phyloP scores from a whole-genome alignment of 2,329 filamentous ascomycete genomes.

The Alternaria dauci region DNA sequence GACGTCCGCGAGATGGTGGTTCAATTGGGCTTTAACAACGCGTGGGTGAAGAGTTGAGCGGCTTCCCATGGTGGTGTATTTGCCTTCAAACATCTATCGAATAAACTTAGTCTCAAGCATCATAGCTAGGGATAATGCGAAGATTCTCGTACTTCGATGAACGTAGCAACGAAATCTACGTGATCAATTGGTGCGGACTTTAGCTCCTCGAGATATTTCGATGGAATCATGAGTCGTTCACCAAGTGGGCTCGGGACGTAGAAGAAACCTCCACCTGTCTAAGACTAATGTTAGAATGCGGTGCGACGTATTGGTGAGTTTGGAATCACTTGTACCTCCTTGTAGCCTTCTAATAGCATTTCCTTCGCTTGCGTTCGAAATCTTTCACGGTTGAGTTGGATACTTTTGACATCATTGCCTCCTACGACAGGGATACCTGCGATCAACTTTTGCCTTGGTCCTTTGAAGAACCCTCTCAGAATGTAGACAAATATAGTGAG shows the following conservation, averaged over 20 bases:
- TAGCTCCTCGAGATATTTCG: neutral
- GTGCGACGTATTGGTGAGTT: neutral
- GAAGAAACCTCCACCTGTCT: neutral
- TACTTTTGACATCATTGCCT: neutral
- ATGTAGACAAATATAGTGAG: neutral
- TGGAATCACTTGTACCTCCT: neutral
- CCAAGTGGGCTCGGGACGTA: neutral
- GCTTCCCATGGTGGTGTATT: conserved; percentile 1
- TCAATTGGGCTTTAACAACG: neutral
- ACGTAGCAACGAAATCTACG: neutral
- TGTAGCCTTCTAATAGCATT: conserved; percentile 2
- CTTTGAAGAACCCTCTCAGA: neutral
- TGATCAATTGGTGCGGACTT: neutral
- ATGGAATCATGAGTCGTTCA: conserved; percentile 3
- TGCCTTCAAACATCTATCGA: conserved; percentile 4
- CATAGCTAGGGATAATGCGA: neutral
- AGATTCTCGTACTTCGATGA: neutral
- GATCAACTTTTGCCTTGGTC: neutral
- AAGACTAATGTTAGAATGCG: neutral
- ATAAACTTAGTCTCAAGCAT: neutral
- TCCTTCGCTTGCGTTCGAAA: neutral
- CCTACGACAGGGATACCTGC: neutral
- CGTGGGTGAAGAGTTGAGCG: conserved; percentile 1
- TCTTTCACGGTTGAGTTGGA: neutral
- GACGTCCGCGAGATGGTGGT: neutral